Evolutionary conservation across 2,329 filamentous ascomycete genomes (phyloP).

Genomic region (Trichophyton rubrum): DNA sequence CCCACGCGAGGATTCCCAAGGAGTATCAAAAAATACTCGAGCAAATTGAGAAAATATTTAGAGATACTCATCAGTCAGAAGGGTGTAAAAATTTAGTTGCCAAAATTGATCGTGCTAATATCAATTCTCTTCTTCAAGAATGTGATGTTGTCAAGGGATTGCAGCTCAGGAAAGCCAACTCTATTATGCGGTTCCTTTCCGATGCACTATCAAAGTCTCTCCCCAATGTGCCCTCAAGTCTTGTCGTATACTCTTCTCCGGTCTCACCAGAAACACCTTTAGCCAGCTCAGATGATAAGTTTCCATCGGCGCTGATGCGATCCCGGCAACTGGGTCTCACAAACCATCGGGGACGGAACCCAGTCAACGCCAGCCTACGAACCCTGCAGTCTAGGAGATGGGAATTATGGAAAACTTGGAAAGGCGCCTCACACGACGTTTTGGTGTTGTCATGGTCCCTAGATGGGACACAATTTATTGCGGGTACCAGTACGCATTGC

Average conservation of each 20-base stretch:
- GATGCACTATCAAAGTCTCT: conserved; percentile 15
- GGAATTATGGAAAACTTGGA: conserved; percentile 37
- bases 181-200: conserved; percentile 15
- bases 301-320: conserved; percentile 16
- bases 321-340: conserved; percentile 22
- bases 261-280: background rate
- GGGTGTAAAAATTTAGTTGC: conserved; percentile 4
- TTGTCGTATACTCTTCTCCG: background rate
- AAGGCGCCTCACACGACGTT: conserved; percentile 48
- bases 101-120: background rate
- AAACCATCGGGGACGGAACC: conserved; percentile 8
- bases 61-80: background rate
- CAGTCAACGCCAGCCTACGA: conserved; percentile 18
- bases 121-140: background rate
- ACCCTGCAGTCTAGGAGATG: conserved; percentile 22
- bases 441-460: conserved; percentile 45
- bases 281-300: background rate
- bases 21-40: background rate
- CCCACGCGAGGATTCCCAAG: background rate
- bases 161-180: conserved; percentile 11
- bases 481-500: conserved; percentile 44
- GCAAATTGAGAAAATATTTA: background rate
- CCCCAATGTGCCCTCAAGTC: conserved; percentile 12
- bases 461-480: conserved; percentile 43
- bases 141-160: conserved; percentile 6